Percentiles rank a stretch among this genome's conserved stretches.
Conservation (phyloP, 768 basidiomycete species). For the Serendipita sp. region DNA sequence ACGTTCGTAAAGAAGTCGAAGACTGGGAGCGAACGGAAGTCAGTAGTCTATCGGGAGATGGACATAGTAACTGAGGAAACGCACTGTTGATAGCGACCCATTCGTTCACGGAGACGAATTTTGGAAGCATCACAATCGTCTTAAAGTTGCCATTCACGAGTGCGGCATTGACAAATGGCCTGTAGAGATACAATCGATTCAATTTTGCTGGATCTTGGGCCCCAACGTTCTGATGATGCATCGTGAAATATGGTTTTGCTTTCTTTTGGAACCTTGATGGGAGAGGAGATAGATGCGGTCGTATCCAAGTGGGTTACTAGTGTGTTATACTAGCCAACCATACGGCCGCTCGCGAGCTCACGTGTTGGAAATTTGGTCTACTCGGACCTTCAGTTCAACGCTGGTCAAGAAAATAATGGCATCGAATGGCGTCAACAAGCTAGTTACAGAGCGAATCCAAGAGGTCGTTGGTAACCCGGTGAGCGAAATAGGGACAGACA, state of each 20-base stretch:
- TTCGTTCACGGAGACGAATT: slow-evolving; percentile 90
- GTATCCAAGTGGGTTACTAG: background rate
- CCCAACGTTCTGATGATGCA: background rate
- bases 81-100: slow-evolving; percentile 92
- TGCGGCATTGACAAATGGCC: slow-evolving; percentile 88
- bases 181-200: slow-evolving; percentile 78
- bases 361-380: background rate
- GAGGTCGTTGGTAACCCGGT: background rate
- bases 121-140: slow-evolving; percentile 91
- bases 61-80: slow-evolving; percentile 16
- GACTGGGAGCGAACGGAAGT: slow-evolving; percentile 32
- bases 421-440: background rate
- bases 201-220: slow-evolving; percentile 5
- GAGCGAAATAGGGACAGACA: background rate
- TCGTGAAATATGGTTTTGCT: background rate
- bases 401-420: background rate
- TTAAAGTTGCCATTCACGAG: slow-evolving; percentile 98
- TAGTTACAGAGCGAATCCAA: background rate
- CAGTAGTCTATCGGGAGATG: no score
- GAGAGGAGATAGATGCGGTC: background rate
- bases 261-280: background rate
- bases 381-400: background rate
- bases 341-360: background rate
- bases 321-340: background rate
- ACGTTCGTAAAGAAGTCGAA: slow-evolving; percentile 96